Base-by-base conservation (phyloP, 129 eudicot species). In the Flaveria linearis region DNA sequence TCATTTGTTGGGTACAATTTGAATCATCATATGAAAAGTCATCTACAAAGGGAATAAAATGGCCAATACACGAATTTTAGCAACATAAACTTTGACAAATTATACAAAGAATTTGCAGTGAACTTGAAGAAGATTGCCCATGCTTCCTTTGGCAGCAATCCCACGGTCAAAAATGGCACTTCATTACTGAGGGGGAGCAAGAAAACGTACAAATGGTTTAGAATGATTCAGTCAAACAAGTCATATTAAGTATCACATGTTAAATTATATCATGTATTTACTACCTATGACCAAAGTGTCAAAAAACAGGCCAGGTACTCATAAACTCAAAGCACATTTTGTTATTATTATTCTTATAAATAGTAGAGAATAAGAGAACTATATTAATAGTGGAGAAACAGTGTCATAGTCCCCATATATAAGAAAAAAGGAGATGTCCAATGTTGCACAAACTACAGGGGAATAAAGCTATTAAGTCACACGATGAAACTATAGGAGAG, bases 91-190 rank as follows among this genome's bases (percentile, higher is more conserved):
- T 18, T 36, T 9, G 41, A 23, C 64, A 64, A 71, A 80, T 80
- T 80, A 73, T 67, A 80, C 79, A 80, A 80, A 78, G 82, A 78
- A 78, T 78, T 30, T 47, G 51, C 11, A 22, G 61, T 36, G 46
- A n/a, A 58, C 82, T 69, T 43, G 17, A 50, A 50, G 83, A 73
- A 73, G 53, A 73, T 45, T 42, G 62, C 28, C 9, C 47, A 73
- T 42, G 74, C n/a, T 42, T 56, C 79, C 79, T 47, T 58, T 46
- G 18, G 71, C 82, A 70, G 46, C 25, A 66, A 66, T 51, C 71
- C 43, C 50, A 45, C 50, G 79, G 70, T 55, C 84, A 80, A 80
- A 80, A 79, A 73, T 63, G 69, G 61, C 50, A 65, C 74, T 41
- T 65, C 83, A 65, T 73, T 3, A 6, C 83, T 80, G 78, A 73